Base-by-base conservation (phyloP, 1,284 basidiomycete species). In the Boletus semigastroideus region DNA sequence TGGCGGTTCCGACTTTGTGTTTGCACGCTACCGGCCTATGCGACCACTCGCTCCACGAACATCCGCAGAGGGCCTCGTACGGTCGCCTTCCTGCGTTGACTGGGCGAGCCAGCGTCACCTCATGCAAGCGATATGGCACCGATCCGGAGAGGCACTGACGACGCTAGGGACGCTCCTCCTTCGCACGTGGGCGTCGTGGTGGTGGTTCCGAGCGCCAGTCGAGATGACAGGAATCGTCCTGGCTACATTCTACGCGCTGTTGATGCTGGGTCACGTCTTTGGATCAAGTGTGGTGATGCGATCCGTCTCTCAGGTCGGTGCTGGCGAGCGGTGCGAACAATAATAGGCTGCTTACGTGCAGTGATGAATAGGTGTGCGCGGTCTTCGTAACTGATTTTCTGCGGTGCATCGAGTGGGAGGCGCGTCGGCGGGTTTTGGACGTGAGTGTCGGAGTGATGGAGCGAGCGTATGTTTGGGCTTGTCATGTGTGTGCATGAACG, bases 321-420 rank as follows among this genome's bases (percentile, higher is more conserved):
- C 45, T 5, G 7, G n/a, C 33, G 31, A 31, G 6, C 41, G 17
- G 25, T 37, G 27, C 37, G 28, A 28, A 31, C 31, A 14, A 7
- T 20, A 38, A 17, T 7, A n/a, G 13, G 49, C 2, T 37, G 30
- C 45, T 59, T 31, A 60, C 27, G 1, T 22, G 0, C 6, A 17
- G 42, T 16, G 48, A 19, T 42, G 4, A 14, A 27, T 42, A 63
- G 59, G 42, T 34, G 20, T 61, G 20, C 27, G 4, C 34, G 31
- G 16, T 11, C 2, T 17, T 33, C n/a, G 13, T 45, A 30, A n/a
- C 30, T 28, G 48, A 61, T 27, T 47, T 49, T 45, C 31, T 59
- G 30, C 46, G 7, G 36, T 63, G 58, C n/a, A 40, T 55, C 34
- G 20, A 52, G 28, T 61, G 61, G 61, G 55, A 58, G 25, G 42